phyloP scores from a whole-genome alignment of 2,329 filamentous ascomycete species.

The Neonectria ditissima region DNA sequence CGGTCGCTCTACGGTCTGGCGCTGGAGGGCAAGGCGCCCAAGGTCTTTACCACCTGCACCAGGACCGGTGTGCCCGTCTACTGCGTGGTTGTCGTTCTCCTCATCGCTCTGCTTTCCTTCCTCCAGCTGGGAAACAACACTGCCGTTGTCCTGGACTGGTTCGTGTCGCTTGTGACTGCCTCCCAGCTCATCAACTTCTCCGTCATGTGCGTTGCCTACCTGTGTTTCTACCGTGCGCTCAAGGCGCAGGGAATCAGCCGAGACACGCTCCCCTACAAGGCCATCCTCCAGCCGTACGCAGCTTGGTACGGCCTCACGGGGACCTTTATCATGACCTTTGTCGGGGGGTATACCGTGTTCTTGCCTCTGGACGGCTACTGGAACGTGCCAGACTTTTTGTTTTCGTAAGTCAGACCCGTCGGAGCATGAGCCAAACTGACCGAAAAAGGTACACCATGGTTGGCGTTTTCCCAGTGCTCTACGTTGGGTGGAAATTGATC shows the following conservation, averaged over 20 bases:
- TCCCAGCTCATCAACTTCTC: slow-evolving; percentile 81
- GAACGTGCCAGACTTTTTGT: slow-evolving; percentile 77
- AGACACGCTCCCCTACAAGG: slow-evolving; percentile 76
- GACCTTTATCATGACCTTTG: slow-evolving; percentile 78
- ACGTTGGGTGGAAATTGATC: slow-evolving; percentile 76
- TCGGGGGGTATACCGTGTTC: slow-evolving; percentile 82
- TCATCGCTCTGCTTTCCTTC: slow-evolving; percentile 78
- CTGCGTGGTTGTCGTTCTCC: slow-evolving; percentile 74
- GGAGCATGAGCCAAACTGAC: slow-evolving; percentile 3
- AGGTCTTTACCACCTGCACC: slow-evolving; percentile 70
- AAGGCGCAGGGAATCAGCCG: slow-evolving; percentile 76
- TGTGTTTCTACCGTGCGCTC: slow-evolving; percentile 78
- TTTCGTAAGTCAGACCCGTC: slow-evolving; percentile 65
- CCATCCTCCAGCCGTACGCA: slow-evolving; percentile 76
- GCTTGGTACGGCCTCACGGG: slow-evolving; percentile 74
- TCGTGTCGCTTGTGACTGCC: slow-evolving; percentile 76
- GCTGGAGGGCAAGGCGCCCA: slow-evolving; percentile 74
- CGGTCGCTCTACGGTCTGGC: slow-evolving; percentile 76
- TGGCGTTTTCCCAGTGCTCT: slow-evolving; percentile 76
- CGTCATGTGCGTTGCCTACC: slow-evolving; percentile 76
- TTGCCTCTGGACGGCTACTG: slow-evolving; percentile 70
- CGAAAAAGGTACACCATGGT: slow-evolving; percentile 74
- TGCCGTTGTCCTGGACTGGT: slow-evolving; percentile 78
- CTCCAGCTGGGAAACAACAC: slow-evolving; percentile 75
- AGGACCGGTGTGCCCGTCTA: slow-evolving; percentile 78